These are phyloP conservation scores for Golovinomyces cichoracearum DNA, from an alignment of 2,329 filamentous ascomycete genomes.

Conservation along the genomic window DNA sequence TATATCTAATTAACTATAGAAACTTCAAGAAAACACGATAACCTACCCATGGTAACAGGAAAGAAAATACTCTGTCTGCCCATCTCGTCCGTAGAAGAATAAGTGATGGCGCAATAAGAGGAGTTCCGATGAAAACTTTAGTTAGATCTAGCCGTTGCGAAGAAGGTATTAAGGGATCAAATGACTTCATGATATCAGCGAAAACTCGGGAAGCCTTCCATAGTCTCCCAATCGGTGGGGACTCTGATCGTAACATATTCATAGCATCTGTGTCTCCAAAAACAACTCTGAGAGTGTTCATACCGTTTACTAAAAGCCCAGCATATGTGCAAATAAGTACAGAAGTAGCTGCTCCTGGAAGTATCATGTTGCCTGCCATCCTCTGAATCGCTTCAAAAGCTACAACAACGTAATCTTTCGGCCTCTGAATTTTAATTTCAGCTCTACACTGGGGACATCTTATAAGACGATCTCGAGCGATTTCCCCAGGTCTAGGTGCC, in stretches of 20 bases:
- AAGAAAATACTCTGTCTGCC: constrained; percentile 22
- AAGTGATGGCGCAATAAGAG: constrained; percentile 40
- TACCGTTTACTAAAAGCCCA: constrained; percentile 29
- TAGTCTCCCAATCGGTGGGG: not conserved
- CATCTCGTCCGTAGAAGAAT: constrained; percentile 39
- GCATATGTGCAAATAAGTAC: constrained; percentile 21
- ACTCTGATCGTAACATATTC: constrained; percentile 3
- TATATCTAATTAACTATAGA: not conserved
- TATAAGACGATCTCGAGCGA: constrained; percentile 33
- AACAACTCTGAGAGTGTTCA: constrained; percentile 35
- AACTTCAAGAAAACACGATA: not conserved
- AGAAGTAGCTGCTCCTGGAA: constrained; percentile 11
- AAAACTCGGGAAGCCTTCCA: not conserved
- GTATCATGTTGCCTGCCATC: constrained; percentile 7
- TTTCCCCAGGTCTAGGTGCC: constrained; percentile 26
- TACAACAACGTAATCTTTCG: constrained; percentile 41
- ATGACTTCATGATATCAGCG: not conserved
- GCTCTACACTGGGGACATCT: constrained; percentile 76
- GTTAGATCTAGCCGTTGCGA: not conserved
- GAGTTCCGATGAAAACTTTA: constrained; percentile 24
- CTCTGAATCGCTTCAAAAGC: constrained; percentile 7
- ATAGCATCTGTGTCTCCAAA: constrained; percentile 36
- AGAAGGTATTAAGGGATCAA: constrained; percentile 10
- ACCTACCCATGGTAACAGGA: constrained; percentile 16
- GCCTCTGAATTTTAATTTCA: constrained; percentile 49